Evolutionary conservation across 2,329 filamentous ascomycete species (phyloP).

Genomic region (Cordyceps javanica): DNA sequence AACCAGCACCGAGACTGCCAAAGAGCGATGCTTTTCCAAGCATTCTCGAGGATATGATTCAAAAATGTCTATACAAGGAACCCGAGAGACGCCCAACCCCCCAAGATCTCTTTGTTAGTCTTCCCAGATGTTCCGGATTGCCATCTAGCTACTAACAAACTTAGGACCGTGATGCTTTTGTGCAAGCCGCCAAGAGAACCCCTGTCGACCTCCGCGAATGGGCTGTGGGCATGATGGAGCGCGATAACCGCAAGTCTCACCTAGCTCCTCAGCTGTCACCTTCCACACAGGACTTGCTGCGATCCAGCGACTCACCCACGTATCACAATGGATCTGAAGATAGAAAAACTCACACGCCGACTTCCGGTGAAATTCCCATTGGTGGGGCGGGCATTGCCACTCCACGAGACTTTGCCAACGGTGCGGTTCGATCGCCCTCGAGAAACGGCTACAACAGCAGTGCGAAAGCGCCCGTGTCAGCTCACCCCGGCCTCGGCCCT

Average conservation of each 20-base stretch:
- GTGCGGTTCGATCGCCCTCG: conserved; percentile 44
- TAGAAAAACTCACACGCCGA: conserved; percentile 52
- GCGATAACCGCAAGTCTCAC: conserved; percentile 92
- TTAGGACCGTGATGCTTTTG: conserved; percentile 86
- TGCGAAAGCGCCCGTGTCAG: conserved; percentile 33
- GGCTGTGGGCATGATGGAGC: conserved; percentile 90
- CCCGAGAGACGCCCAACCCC: conserved; percentile 86
- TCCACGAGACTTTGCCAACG: conserved; percentile 41
- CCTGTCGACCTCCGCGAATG: conserved; percentile 90
- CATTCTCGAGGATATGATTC: conserved; percentile 94
- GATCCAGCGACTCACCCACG: conserved; percentile 55
- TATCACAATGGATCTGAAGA: conserved; percentile 34
- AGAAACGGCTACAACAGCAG: conserved; percentile 39
- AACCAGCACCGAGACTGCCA: conserved; percentile 85
- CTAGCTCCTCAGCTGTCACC: conserved; percentile 75
- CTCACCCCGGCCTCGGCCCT: conserved; percentile 47
- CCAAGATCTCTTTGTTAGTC: conserved; percentile 79
- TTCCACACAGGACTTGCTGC: conserved; percentile 68
- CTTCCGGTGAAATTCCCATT: conserved; percentile 67
- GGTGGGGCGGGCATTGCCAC: conserved; percentile 49
- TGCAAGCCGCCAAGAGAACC: conserved; percentile 93
- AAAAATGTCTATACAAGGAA: conserved; percentile 88
- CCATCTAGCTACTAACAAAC: not conserved
- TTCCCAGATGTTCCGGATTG: not conserved
- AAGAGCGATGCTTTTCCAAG: conserved; percentile 96